Base-by-base conservation (phyloP, 495 filamentous ascomycete species). In the Xylaria nigripes region DNA sequence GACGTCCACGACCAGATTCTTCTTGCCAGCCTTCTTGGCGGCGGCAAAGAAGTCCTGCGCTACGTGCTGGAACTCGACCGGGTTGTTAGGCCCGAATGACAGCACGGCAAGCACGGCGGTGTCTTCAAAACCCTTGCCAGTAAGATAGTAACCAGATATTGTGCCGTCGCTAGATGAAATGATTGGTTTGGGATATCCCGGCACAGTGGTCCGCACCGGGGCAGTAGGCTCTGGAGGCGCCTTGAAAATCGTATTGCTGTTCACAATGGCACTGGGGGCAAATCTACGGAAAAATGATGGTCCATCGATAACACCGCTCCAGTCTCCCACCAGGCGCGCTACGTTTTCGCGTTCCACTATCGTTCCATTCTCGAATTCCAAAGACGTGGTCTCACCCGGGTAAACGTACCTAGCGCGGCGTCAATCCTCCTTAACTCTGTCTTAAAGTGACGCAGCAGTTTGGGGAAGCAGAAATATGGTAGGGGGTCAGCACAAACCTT, bases 1-100 rank as follows among this genome's bases (percentile, higher is more conserved):
- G 1, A 83, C 57, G 55, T 83, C 79, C 46, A 83, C 75, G 32
- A 81, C 60, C 5, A 81, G 60, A 42, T 78, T 80, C 48, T 61
- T 75, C 60, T 75, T 77, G 2, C 71, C 72, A 15, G 63, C 70
- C 21, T 66, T 56, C 38, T 57, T 55, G 24, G 69, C 68, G 24
- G 60, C 61, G 9, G 67, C 57, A 50, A 78, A 64, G 61, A 76
- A 76, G 42, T 70, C 64, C 27, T 67, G 60, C 24, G 65, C 70
- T 9, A 72, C 69, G 6, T 62, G 45, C 57, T 74, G 72, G 63
- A 77, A 79, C 22, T 61, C 54, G 5, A 60, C 36, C 13, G 64
- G 48, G 43, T 51, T 49, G 18, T 51, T 51, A 7, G 64, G 56
- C 5, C 50, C 48, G 41, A 65, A 62, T 10, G 58, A 59, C 16